These are phyloP conservation scores for Vitis labrusca DNA, from an alignment of 164 flowering plant genomes.

Conservation along the genomic window DNA sequence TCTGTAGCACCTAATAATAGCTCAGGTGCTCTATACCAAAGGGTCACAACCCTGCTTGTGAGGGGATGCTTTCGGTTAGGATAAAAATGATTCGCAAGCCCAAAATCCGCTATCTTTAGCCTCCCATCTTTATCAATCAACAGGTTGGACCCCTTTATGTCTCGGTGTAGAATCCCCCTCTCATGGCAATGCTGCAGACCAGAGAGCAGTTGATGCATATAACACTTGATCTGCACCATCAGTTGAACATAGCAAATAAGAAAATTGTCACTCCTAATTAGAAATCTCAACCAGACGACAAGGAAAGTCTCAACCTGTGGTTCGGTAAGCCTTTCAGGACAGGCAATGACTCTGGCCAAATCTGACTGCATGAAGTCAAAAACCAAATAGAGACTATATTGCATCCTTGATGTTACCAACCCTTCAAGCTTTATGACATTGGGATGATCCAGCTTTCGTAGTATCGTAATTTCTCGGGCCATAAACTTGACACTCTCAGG, in stretches of 20 bases:
- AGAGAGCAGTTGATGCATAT: conserved; percentile 54
- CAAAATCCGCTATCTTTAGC: conserved; percentile 61
- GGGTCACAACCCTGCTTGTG: conserved; percentile 57
- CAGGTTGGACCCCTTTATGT: conserved; percentile 54
- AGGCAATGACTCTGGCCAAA: conserved; percentile 35
- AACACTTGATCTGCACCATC: conserved; percentile 45
- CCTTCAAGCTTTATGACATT: conserved; percentile 57
- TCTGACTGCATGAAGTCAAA: conserved; percentile 57
- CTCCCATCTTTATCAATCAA: conserved; percentile 49
- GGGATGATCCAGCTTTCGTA: conserved; percentile 54
- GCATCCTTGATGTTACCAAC: conserved; percentile 62
- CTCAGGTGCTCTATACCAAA: conserved; percentile 63
- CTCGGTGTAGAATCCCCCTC: conserved; percentile 54
- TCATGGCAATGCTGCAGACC: conserved; percentile 63
- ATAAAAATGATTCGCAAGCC: conserved; percentile 42
- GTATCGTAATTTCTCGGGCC: conserved; percentile 55
- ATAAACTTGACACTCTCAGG: conserved; percentile 59
- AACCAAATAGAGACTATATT: conserved; percentile 55
- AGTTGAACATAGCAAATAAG: not conserved
- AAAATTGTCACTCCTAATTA: not conserved
- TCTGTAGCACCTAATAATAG: conserved; percentile 47
- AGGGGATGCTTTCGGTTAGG: conserved; percentile 33
- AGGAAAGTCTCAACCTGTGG: conserved; percentile 39
- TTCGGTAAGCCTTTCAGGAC: conserved; percentile 48
- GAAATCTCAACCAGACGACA: not conserved